Evolutionary conservation across 495 filamentous ascomycete species (phyloP).

Genomic region (Pseudotulostoma volvatum): DNA sequence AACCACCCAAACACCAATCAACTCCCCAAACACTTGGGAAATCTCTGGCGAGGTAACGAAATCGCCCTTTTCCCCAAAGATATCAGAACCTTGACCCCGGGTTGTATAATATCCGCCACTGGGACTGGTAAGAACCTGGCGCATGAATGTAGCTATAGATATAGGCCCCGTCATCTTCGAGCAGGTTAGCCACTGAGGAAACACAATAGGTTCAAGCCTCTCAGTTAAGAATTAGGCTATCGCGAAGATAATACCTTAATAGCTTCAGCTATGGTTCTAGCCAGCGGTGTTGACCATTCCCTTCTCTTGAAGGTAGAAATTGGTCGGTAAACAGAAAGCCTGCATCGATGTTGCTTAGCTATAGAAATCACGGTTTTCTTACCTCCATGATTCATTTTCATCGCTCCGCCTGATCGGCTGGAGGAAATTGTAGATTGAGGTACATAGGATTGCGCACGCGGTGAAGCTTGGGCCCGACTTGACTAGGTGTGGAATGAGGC

Average conservation of each 20-base stretch:
- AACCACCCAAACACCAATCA: slow-evolving; percentile 85
- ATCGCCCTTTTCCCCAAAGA: slow-evolving; percentile 81
- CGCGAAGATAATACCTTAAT: too few relatives aligned
- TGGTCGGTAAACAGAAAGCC: too few relatives aligned
- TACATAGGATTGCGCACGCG: too few relatives aligned
- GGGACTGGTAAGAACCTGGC: slow-evolving; percentile 86
- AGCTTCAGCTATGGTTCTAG: slow-evolving; percentile 65
- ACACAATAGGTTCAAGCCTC: too few relatives aligned
- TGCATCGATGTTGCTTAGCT: too few relatives aligned
- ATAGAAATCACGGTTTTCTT: too few relatives aligned
- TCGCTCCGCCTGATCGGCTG: too few relatives aligned
- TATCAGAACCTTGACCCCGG: slow-evolving; percentile 45
- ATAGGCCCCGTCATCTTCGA: slow-evolving; percentile 66
- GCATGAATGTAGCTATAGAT: slow-evolving; percentile 88
- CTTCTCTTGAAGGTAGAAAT: slow-evolving; percentile 26
- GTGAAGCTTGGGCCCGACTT: too few relatives aligned
- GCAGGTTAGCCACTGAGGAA: slow-evolving; percentile 3
- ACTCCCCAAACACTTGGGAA: slow-evolving; percentile 89
- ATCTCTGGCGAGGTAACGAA: slow-evolving; percentile 97
- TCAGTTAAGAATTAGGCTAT: too few relatives aligned
- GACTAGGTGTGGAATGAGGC: too few relatives aligned
- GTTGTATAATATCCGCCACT: slow-evolving; percentile 91
- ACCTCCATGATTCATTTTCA: too few relatives aligned
- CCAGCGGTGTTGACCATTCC: slow-evolving; percentile 80
- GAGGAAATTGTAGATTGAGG: too few relatives aligned